Base-by-base conservation (phyloP, 306 rosid genomes). In the Gleditsia sinensis region DNA sequence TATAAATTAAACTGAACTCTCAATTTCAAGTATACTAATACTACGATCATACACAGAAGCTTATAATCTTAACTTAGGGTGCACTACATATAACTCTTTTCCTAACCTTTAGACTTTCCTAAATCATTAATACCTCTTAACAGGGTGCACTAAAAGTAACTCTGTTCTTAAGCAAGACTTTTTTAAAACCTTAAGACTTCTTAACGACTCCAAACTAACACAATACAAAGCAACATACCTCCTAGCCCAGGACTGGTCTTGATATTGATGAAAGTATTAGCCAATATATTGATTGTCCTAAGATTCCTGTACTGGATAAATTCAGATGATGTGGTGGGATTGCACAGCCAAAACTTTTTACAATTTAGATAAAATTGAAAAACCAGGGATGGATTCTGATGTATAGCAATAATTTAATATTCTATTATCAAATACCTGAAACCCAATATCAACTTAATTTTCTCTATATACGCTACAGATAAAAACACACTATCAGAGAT, bases 401-500 rank as follows among this genome's bases (percentile, higher is more conserved):
- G 28, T 11, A 39, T 55, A 50, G 56, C 67, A 73, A 51, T 39
- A 46, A 21, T 28, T 36, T 16, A 62, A 59, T 27, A 34, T 43
- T 60, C 34, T 23, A 28, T 27, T 39, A 32, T 20, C 37, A 51
- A 34, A 51, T 39, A 60, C 28, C 76, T 33, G n/a, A 76, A 43
- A 55, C 66, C 63, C 74, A 45, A 32, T 57, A n/a, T n/a, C n/a
- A 33, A 60, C 24, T 17, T 6, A 16, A 42, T n/a, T n/a, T 16
- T 58, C 28, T 0, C n/a, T 45, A 28, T 6, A 67, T 10, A 78
- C n/a, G 74, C 51, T 53, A 45, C 9, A 73, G 25, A 50, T 71
- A 78, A 8, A 70, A 78, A 30, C 81, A 37, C 46, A 46, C 34
- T 20, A 74, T 34, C 16, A 6, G 32, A 69, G 74, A 48, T 39